Base-by-base conservation (phyloP, 106 monocot species). In the Vanilla planifolia region DNA sequence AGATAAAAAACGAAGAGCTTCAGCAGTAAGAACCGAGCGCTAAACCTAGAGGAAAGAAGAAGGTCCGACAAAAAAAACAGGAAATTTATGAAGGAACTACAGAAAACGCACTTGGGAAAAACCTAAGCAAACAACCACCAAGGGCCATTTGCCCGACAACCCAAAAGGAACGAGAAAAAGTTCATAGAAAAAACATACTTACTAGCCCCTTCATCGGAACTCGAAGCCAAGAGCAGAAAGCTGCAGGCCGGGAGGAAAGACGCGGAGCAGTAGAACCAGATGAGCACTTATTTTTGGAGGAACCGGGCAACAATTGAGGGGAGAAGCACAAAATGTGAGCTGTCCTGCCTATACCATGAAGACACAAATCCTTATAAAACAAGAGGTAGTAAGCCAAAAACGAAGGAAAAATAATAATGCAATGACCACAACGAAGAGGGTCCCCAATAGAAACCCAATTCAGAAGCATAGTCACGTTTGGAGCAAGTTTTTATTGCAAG, bases 171-270 rank as follows among this genome's bases (percentile, higher is more conserved):
- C 20, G 20, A 57, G 39, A 15, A 48, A 32, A 64, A 28, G 41
- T 25, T 19, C 1, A 69, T 43, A 24, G 2, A 60, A 27, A 43
- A 42, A 44, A 37, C 33, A 13, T 5, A 14, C 32, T 48, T 59
- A 27, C 67, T 43, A 61, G 74, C 61, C 74, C 52, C 66, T 66
- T 60, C 73, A 73, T 73, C 48, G 22, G 15, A 63, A 43, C 16
- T 41, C 4, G 37, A 13, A 48, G 55, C 30, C 39, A 16, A 33
- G 27, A 13, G 36, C 23, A 40, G 15, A 16, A n/a, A n/a, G 17
- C n/a, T 8, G n/a, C 5, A 9, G 46, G 0, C 48, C 39, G 26
- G 48, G 26, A 27, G 10, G 7, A 8, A 15, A 7, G 33, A 57
- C 56, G 29, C 19, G 39, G 34, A 55, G 29, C 43, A 36, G 20